phyloP scores from a whole-genome alignment of 2,329 filamentous ascomycete species.

The Paecilomyces sp. region DNA sequence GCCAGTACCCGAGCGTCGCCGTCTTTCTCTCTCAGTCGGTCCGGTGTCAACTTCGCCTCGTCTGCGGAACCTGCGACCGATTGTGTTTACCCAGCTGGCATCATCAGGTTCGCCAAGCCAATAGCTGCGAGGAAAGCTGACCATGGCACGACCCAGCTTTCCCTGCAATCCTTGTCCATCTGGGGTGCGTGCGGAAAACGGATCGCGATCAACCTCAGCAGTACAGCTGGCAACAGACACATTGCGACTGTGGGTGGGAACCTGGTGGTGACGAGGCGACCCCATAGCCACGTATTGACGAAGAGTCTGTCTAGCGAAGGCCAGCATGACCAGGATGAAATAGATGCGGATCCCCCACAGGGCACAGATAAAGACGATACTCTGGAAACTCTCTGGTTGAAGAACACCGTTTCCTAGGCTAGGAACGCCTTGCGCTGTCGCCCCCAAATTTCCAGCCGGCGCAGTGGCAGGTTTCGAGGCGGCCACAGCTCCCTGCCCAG shows the following conservation, averaged over 20 bases:
- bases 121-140: constrained; percentile 65
- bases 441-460: constrained; percentile 24
- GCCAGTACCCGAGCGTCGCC: constrained; percentile 56
- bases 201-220: constrained; percentile 48
- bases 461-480: constrained; percentile 26
- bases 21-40: constrained; percentile 49
- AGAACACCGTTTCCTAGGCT: constrained; percentile 58
- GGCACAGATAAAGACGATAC: constrained; percentile 65
- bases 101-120: constrained; percentile 65
- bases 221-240: constrained; percentile 38
- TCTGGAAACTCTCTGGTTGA: constrained; percentile 62
- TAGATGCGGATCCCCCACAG: constrained; percentile 75
- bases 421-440: constrained; percentile 22
- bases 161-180: constrained; percentile 75
- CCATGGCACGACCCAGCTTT: constrained; percentile 69
- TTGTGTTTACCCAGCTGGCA: constrained; percentile 60
- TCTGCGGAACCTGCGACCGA: constrained; percentile 54
- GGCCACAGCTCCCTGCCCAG: constrained; percentile 40
- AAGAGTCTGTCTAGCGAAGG: constrained; percentile 71
- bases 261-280: constrained; percentile 31
- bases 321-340: constrained; percentile 75
- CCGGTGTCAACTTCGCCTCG: constrained; percentile 37
- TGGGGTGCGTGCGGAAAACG: constrained; percentile 63
- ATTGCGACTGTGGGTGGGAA: constrained; percentile 36
- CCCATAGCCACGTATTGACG: constrained; percentile 58